A percentile compares a stretch with the other conserved stretches of the same genome.
phyloP scores from a whole-genome alignment of 2,329 filamentous ascomycete genomes.

The Fusarium marasasianum region DNA sequence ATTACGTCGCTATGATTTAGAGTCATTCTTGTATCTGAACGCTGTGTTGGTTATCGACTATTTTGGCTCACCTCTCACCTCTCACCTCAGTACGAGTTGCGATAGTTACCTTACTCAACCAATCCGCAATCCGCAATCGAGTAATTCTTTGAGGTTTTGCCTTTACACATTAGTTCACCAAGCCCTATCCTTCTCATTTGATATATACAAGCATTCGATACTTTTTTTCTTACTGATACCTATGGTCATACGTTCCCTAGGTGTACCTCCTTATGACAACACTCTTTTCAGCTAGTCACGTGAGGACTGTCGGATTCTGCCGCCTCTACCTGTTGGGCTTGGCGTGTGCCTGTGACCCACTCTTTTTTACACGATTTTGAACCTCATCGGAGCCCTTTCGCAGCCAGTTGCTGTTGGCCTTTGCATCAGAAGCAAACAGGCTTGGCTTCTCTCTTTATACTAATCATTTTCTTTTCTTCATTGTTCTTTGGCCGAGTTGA shows the following conservation, averaged over 20 bases:
- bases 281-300: background rate
- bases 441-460: conserved; percentile 19
- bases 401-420: conserved; percentile 25
- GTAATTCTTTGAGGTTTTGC: background rate
- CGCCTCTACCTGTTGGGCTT: background rate
- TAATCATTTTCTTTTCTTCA: conserved; percentile 16
- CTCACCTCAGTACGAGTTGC: background rate
- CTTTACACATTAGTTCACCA: background rate
- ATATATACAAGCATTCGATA: background rate
- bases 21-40: background rate
- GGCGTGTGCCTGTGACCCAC: conserved; percentile 25
- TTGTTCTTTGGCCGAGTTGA: conserved; percentile 7
- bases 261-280: background rate
- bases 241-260: no score
- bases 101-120: background rate
- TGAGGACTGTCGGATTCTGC: background rate
- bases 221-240: background rate
- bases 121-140: background rate
- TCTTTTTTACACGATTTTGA: conserved; percentile 39
- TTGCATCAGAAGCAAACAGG: conserved; percentile 36
- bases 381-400: conserved; percentile 38
- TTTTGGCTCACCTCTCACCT: background rate
- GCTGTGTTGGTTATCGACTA: background rate
- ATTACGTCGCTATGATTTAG: background rate
- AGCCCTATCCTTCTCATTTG: background rate